Percentiles rank a stretch among this genome's conserved stretches.
phyloP scores from a whole-genome alignment of 2,329 filamentous ascomycete species.

The Magnaporthiopsis rhizophila region DNA sequence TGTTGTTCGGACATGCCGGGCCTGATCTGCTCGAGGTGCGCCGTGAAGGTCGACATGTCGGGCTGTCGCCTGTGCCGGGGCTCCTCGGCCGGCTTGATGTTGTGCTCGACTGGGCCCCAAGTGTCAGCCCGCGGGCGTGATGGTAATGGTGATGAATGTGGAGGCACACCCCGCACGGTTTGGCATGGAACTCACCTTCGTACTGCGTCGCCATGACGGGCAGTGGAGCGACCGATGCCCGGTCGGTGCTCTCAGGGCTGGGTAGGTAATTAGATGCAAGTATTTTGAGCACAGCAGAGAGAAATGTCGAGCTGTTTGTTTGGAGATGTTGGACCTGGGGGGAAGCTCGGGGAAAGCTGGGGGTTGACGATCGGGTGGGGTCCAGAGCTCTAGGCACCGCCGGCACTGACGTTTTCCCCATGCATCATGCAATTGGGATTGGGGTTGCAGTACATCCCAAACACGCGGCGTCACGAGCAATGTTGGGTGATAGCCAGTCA shows the following conservation, averaged over 20 bases:
- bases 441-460: not conserved
- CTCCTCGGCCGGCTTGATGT: slow-evolving; percentile 40
- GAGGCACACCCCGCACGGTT: slow-evolving; percentile 1
- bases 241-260: too few relatives aligned
- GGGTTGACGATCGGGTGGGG: not conserved
- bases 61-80: slow-evolving; percentile 42
- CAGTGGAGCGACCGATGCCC: not conserved
- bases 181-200: slow-evolving; percentile 34
- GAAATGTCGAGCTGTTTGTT: not conserved
- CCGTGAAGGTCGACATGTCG: slow-evolving; percentile 57
- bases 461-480: too few relatives aligned
- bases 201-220: slow-evolving; percentile 47
- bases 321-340: not conserved
- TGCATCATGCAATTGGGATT: not conserved
- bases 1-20: slow-evolving; percentile 17
- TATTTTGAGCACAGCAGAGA: not conserved
- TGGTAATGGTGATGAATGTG: not conserved
- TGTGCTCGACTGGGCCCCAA: slow-evolving; percentile 49
- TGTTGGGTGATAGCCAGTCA: too few relatives aligned
- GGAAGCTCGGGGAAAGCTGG: not conserved
- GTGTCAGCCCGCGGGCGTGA: not conserved
- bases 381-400: not conserved
- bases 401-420: not conserved
- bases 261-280: too few relatives aligned
- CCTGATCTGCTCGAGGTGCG: slow-evolving; percentile 47